Base-by-base conservation (phyloP, 2,329 filamentous ascomycete genomes). In the Penicillium sp. region DNA sequence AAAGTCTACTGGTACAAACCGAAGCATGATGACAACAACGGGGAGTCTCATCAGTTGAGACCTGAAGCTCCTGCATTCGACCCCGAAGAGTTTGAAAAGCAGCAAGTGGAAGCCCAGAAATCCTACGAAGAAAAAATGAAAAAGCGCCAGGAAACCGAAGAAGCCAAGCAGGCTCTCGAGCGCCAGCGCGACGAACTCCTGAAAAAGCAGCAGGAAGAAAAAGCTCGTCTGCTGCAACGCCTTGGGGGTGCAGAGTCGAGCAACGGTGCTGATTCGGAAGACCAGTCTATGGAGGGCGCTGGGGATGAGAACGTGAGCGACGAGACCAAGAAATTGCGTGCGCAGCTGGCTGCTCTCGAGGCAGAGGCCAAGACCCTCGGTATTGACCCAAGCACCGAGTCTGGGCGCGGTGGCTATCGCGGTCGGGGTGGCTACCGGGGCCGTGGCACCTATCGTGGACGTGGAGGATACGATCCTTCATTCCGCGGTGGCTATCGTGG, bases 1-100 rank as follows among this genome's bases (percentile, higher is more conserved):
- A 85, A 85, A 58, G 81, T 85, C 1, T 84, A 83, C 60, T 85
- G 82, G 82, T 76, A 80, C 63, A 81, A 79, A 55, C 72, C 77
- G 4, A 70, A 71, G 14, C 61, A 60, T 25, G 53, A 61, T 5
- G 71, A 73, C 14, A 61, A 56, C 16, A 70, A 69, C 6, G 61
- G 54, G 20, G 62, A 60, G 20, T 52, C 60, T 33, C 59, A 66
- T 18, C 35, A 38, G 10, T 38, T 38, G 35, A 38, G 35, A 18
- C 53, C 66, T 8, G 71, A 73, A 47, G 70, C 75, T n/a, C 75
- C 76, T 4, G 69, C 74, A 44, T 73, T 83, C 54, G 76, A 84
- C 56, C 69, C 70, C 3, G 81, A 79, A 57, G 79, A 80, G 49
- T 75, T 85, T 48, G 74, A 78, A 31, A 76, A 71, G 48, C 76